Evolutionary conservation across 2,329 filamentous ascomycete genomes (phyloP).

Genomic region (Ambrosiella xylebori): DNA sequence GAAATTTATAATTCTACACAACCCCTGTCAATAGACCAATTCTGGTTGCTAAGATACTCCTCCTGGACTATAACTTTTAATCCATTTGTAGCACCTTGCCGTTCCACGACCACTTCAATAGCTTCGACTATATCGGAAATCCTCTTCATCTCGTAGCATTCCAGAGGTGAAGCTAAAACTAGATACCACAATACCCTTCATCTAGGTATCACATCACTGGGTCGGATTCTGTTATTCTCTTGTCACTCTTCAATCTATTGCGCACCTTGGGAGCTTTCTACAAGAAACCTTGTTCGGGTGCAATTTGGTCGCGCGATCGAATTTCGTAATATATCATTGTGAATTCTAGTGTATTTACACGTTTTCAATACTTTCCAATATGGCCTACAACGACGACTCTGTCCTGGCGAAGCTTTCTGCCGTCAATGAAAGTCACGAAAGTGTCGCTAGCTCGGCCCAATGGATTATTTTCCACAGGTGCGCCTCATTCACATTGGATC

Average conservation of each 20-base stretch:
- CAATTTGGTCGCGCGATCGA: neutral
- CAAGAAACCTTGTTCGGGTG: neutral
- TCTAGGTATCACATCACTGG: neutral
- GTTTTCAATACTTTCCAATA: conserved; percentile 22
- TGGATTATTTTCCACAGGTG: conserved; percentile 99
- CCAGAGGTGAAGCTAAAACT: no score
- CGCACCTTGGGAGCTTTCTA: no score
- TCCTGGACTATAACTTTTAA: neutral
- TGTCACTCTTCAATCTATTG: no score
- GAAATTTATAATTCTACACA: neutral
- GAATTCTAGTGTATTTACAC: neutral
- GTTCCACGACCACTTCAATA: neutral
- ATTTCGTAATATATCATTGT: neutral
- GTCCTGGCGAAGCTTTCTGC: conserved; percentile 88
- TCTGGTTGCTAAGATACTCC: conserved; percentile 1
- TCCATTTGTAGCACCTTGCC: neutral
- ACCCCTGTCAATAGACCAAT: neutral
- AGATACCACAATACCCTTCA: no score
- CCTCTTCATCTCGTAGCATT: neutral
- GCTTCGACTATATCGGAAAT: neutral
- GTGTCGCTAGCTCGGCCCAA: conserved; percentile 88
- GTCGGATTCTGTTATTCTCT: neutral
- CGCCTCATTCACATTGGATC: conserved; percentile 11
- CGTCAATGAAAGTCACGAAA: conserved; percentile 93
- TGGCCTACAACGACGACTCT: conserved; percentile 93